phyloP scores from a whole-genome alignment of 176 grass and related monocot genomes.

The Musa acuminata region DNA sequence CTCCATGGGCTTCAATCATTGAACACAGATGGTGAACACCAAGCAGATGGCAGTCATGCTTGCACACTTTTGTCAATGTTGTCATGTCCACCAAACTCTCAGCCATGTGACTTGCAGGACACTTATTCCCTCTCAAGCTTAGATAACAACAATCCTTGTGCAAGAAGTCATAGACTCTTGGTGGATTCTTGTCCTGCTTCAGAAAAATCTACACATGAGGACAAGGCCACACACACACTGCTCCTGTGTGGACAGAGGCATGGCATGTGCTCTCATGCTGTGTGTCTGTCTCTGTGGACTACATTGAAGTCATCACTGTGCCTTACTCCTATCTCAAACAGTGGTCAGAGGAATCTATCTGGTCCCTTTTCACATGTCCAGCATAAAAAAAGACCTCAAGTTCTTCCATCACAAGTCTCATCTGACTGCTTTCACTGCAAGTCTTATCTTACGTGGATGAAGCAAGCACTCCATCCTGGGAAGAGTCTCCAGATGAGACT shows the following conservation, averaged over 20 bases:
- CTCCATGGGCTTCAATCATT: neutral
- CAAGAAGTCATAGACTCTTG: neutral
- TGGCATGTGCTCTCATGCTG: neutral
- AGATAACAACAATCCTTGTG: neutral
- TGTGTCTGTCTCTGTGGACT: no score
- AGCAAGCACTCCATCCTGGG: no score
- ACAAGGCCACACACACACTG: no score
- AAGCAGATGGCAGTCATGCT: neutral
- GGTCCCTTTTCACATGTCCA: neutral
- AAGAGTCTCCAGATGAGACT: neutral
- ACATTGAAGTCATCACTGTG: neutral
- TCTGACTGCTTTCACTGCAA: no score
- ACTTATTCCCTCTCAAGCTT: neutral
- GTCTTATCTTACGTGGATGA: no score
- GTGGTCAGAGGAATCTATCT: neutral
- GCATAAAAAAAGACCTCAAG: no score
- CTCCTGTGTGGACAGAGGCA: neutral
- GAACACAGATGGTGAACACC: neutral
- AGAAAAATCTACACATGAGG: no score
- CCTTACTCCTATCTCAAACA: neutral
- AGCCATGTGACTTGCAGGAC: neutral
- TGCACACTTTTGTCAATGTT: neutral
- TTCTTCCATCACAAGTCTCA: no score
- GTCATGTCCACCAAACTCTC: neutral
- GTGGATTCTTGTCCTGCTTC: neutral